Evolutionary conservation across 768 basidiomycete species (phyloP).

Genomic region (Cubamyces sp.): DNA sequence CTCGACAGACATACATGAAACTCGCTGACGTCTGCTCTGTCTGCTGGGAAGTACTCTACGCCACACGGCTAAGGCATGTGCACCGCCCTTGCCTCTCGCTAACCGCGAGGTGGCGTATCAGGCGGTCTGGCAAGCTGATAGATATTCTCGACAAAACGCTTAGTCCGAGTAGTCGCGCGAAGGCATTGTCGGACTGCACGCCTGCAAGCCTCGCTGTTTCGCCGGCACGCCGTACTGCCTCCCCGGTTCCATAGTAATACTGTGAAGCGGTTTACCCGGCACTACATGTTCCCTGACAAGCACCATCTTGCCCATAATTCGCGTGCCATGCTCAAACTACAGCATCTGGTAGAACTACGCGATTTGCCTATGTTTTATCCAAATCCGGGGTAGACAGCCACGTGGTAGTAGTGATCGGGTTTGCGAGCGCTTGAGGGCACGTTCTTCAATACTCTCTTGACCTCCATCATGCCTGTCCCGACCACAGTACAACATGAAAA

Average conservation of each 20-base stretch:
- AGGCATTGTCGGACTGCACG: no score
- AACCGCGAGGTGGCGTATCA: neutral
- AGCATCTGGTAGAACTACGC: no score
- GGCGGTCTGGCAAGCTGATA: neutral
- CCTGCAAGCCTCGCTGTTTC: no score
- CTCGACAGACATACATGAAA: neutral
- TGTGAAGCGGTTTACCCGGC: no score
- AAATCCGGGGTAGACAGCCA: slow-evolving; percentile 5
- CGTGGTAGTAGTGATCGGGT: slow-evolving; percentile 9
- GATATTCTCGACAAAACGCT: neutral
- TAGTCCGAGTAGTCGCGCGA: no score
- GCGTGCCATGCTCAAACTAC: no score
- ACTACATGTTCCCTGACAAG: no score
- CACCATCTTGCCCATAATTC: no score
- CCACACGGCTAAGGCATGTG: neutral
- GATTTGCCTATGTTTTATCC: no score
- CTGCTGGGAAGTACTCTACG: neutral
- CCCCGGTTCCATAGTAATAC: no score
- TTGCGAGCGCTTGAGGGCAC: neutral
- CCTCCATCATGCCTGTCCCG: slow-evolving; percentile 38
- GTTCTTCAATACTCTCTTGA: neutral
- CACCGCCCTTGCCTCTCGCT: neutral
- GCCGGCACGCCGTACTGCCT: no score
- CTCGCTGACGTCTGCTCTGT: neutral
- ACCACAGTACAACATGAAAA: slow-evolving; percentile 40